Evolutionary conservation across 176 grass and related monocot genomes (phyloP).

Genomic region (Thalia dealbata): DNA sequence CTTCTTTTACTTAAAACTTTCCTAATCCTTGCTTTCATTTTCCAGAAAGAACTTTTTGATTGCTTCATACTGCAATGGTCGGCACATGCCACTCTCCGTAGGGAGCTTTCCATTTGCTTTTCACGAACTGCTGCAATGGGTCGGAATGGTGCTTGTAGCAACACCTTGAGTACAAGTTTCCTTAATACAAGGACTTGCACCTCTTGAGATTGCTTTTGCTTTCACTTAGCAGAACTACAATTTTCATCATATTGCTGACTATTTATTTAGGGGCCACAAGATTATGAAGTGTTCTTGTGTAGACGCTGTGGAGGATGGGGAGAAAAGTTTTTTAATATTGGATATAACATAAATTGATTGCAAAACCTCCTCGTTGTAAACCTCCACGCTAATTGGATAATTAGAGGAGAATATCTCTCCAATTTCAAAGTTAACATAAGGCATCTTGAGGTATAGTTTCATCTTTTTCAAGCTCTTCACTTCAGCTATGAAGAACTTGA

Average conservation of each 20-base stretch:
- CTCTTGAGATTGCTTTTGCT: not conserved
- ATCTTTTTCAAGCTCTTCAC: too few species aligned
- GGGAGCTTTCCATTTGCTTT: too few species aligned
- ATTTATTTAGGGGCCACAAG: not conserved
- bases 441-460: too few species aligned
- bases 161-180: not conserved
- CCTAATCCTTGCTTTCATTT: constrained; percentile 1
- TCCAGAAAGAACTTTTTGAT: constrained; percentile 3
- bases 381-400: too few species aligned
- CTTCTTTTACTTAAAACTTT: not conserved
- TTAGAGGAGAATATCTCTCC: too few species aligned
- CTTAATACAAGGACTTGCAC: not conserved
- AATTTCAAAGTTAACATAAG: too few species aligned
- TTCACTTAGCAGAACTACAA: not conserved
- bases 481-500: too few species aligned
- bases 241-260: too few species aligned
- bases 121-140: not conserved
- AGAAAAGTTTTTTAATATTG: too few species aligned
- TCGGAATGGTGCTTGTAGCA: not conserved
- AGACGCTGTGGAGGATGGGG: not conserved
- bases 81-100: not conserved
- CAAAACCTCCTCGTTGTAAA: too few species aligned
- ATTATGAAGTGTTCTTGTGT: not conserved
- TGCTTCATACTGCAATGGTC: not conserved
- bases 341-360: too few species aligned